phyloP scores from a whole-genome alignment of 2,329 filamentous ascomycete species.

The Pyrenophora teres region DNA sequence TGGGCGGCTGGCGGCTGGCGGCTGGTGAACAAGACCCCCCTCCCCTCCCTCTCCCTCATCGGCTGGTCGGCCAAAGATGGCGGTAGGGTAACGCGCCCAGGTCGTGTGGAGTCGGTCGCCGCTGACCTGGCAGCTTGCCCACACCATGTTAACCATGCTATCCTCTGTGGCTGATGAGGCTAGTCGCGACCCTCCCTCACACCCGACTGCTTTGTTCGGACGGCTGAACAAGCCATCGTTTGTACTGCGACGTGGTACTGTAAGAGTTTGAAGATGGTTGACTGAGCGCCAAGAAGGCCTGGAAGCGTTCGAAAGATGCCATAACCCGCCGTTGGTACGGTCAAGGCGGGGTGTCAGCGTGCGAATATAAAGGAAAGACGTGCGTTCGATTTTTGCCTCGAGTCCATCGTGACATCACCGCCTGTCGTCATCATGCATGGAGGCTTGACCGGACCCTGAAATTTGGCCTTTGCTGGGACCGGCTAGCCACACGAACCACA shows the following conservation, averaged over 20 bases:
- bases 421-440: constrained; percentile 38
- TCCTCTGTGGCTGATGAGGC: constrained; percentile 28
- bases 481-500: constrained; percentile 6
- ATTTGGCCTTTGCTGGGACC: constrained; percentile 3
- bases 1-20: not conserved
- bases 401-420: constrained; percentile 33
- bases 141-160: constrained; percentile 18
- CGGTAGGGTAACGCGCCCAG: constrained; percentile 16
- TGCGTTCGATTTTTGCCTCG: constrained; percentile 23
- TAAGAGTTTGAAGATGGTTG: constrained; percentile 12
- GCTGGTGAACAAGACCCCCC: constrained; percentile 8
- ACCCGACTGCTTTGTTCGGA: constrained; percentile 26
- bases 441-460: constrained; percentile 22
- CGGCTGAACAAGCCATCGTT: constrained; percentile 9
- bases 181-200: constrained; percentile 16
- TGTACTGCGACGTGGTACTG: constrained; percentile 12
- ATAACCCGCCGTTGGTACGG: constrained; percentile 21
- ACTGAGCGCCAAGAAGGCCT: constrained; percentile 38
- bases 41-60: constrained; percentile 4
- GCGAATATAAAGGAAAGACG: constrained; percentile 24
- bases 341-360: constrained; percentile 26
- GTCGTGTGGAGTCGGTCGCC: constrained; percentile 17
- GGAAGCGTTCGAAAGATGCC: constrained; percentile 39
- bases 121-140: constrained; percentile 21
- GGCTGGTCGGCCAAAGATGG: constrained; percentile 16